Conservation (phyloP, 352 stramenopile genomes). For the Phytophthora multivora region DNA sequence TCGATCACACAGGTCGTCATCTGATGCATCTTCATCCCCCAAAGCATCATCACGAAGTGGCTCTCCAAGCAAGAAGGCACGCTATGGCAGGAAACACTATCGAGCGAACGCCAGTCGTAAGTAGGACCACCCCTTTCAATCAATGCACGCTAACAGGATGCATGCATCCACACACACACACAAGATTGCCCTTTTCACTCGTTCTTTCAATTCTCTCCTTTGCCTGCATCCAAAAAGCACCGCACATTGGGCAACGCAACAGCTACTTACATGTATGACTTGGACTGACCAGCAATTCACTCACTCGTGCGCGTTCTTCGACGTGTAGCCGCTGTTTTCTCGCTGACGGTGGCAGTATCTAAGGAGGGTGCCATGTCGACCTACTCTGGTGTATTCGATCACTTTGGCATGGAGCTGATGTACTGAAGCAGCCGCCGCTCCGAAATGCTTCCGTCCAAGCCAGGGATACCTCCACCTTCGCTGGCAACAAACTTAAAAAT, state of each 20-base stretch:
- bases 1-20: conserved; percentile 43
- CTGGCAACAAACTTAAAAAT: conserved; percentile 92
- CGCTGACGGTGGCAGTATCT: conserved; percentile 12
- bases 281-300: conserved; percentile 75
- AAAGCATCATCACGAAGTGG: conserved; percentile 37
- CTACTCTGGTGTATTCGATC: conserved; percentile 22
- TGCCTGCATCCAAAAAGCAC: conserved; percentile 36
- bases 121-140: conserved; percentile 28
- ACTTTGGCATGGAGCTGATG: conserved; percentile 76
- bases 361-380: conserved; percentile 21
- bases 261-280: conserved; percentile 52
- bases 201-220: conserved; percentile 28
- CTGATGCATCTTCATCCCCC: conserved; percentile 31
- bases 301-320: conserved; percentile 54
- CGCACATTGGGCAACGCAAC: conserved; percentile 26
- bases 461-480: conserved; percentile 79
- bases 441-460: conserved; percentile 83
- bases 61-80: conserved; percentile 53
- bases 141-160: conserved; percentile 7
- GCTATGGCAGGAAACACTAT: conserved; percentile 83
- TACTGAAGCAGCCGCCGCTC: conserved; percentile 80
- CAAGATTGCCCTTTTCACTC: conserved; percentile 24
- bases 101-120: conserved; percentile 67
- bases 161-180: conserved; percentile 17
- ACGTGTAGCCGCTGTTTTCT: conserved; percentile 19